phyloP scores from a whole-genome alignment of 768 basidiomycete genomes.

The Mycena epipterygia region DNA sequence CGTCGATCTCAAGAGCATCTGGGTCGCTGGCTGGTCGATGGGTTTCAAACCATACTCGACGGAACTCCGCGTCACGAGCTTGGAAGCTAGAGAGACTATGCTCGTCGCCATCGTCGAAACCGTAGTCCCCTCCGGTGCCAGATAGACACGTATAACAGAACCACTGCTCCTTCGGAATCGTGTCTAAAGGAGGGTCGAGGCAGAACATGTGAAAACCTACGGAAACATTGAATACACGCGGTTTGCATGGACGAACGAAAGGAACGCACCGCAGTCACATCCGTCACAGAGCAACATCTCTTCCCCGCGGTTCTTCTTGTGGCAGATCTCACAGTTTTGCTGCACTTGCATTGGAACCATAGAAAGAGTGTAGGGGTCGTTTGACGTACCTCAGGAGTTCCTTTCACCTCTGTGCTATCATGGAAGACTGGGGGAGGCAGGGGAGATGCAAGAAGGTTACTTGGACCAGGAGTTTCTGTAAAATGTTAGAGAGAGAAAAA shows the following conservation, averaged over 20 bases:
- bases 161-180: slow-evolving; percentile 96
- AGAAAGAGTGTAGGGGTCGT: slow-evolving; percentile 33
- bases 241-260: slow-evolving; percentile 41
- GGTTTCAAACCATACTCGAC: slow-evolving; percentile 87
- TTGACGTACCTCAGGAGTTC: slow-evolving; percentile 65
- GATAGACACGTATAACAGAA: slow-evolving; percentile 94
- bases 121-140: slow-evolving; percentile 94
- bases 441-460: slow-evolving; percentile 40
- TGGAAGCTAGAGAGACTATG: slow-evolving; percentile 94
- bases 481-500: slow-evolving; percentile 26
- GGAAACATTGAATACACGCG: slow-evolving; percentile 1
- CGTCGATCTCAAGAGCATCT: slow-evolving; percentile 53
- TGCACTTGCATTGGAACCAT: slow-evolving; percentile 48
- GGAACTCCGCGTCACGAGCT: slow-evolving; percentile 90
- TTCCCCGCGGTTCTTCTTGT: slow-evolving; percentile 87
- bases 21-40: slow-evolving; percentile 69
- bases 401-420: slow-evolving; percentile 61
- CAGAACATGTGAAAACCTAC: slow-evolving; percentile 97
- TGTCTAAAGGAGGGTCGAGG: slow-evolving; percentile 88
- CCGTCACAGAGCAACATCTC: slow-evolving; percentile 95
- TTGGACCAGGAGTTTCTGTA: slow-evolving; percentile 51
- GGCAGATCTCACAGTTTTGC: slow-evolving; percentile 95
- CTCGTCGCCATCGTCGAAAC: slow-evolving; percentile 98
- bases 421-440: slow-evolving; percentile 63
- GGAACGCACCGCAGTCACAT: slow-evolving; percentile 79